Conservation (phyloP, 1,139 yeast genomes). For the Candida sanyaensis region DNA sequence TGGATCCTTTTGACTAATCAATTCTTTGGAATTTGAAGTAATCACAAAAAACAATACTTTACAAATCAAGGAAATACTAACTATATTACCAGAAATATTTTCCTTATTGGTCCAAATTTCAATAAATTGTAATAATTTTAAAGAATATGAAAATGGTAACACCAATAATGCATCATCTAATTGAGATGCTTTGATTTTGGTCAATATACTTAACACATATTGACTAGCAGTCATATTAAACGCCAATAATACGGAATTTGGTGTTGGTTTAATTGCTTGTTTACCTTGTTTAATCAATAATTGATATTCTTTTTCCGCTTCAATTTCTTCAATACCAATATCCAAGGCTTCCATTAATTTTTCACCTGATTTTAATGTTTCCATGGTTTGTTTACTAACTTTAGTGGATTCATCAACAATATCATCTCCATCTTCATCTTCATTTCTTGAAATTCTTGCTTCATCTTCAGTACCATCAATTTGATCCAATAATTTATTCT, state of each 20-base stretch:
- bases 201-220: conserved; percentile 72
- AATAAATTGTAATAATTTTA: conserved; percentile 69
- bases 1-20: conserved; percentile 65
- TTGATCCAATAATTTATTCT: conserved; percentile 68
- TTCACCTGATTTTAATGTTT: conserved; percentile 94
- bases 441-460: conserved; percentile 26
- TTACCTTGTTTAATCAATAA: conserved; percentile 35
- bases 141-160: conserved; percentile 83
- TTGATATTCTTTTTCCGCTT: conserved; percentile 52
- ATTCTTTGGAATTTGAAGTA: conserved; percentile 73
- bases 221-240: conserved; percentile 71
- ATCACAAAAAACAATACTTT: conserved; percentile 74
- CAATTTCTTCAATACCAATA: conserved; percentile 72
- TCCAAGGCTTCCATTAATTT: conserved; percentile 91
- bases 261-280: conserved; percentile 59
- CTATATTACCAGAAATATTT: conserved; percentile 42
- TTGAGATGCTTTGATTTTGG: conserved; percentile 77
- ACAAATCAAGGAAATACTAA: conserved; percentile 65
- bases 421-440: conserved; percentile 40
- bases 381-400: conserved; percentile 84
- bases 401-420: conserved; percentile 60
- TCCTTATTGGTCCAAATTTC: conserved; percentile 68
- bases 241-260: conserved; percentile 71
- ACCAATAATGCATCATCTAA: conserved; percentile 90
- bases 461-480: conserved; percentile 57